These are phyloP conservation scores for Cryptococcus hybrid DNA, from an alignment of 1,284 basidiomycete species.

Conservation along the genomic window DNA sequence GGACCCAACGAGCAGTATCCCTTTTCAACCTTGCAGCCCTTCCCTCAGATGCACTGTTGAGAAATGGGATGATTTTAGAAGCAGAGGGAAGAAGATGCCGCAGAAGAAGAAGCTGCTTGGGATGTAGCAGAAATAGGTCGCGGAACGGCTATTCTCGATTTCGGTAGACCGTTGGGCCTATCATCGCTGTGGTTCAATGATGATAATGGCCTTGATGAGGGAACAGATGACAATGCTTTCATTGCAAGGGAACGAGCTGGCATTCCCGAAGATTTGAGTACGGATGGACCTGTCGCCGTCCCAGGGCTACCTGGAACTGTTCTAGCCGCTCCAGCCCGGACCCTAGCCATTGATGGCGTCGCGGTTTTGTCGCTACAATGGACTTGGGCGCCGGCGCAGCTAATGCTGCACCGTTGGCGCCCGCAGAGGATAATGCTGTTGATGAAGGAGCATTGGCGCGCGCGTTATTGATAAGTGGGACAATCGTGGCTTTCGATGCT, in stretches of 20 bases:
- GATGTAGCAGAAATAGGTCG: slow-evolving; percentile 29
- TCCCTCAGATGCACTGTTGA: slow-evolving; percentile 66
- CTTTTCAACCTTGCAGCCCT: slow-evolving; percentile 73
- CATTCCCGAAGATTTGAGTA: slow-evolving; percentile 17
- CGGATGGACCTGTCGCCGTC: slow-evolving; percentile 16
- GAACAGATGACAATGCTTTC: slow-evolving; percentile 40
- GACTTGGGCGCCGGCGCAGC: slow-evolving; percentile 21
- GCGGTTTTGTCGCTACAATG: slow-evolving; percentile 25
- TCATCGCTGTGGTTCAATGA: slow-evolving; percentile 23
- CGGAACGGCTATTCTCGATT: slow-evolving; percentile 19
- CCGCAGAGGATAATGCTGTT: slow-evolving; percentile 2
- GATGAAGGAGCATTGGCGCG: slow-evolving; percentile 35
- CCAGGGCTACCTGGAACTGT: slow-evolving; percentile 17
- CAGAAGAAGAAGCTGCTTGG: slow-evolving; percentile 21
- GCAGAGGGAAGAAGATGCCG: slow-evolving; percentile 21
- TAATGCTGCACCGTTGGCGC: slow-evolving; percentile 10
- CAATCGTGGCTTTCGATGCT: slow-evolving; percentile 79
- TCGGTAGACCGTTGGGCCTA: slow-evolving; percentile 26
- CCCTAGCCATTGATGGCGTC: slow-evolving; percentile 2
- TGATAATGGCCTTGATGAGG: slow-evolving; percentile 29
- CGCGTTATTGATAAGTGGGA: slow-evolving; percentile 78
- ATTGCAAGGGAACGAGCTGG: slow-evolving; percentile 43
- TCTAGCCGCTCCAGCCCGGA: slow-evolving; percentile 1
- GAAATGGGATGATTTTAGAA: slow-evolving; percentile 58
- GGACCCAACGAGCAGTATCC: slow-evolving; percentile 77